Evolutionary conservation across 169 alveolate species (phyloP).

Genomic region (Cryptosporidium parvum): DNA sequence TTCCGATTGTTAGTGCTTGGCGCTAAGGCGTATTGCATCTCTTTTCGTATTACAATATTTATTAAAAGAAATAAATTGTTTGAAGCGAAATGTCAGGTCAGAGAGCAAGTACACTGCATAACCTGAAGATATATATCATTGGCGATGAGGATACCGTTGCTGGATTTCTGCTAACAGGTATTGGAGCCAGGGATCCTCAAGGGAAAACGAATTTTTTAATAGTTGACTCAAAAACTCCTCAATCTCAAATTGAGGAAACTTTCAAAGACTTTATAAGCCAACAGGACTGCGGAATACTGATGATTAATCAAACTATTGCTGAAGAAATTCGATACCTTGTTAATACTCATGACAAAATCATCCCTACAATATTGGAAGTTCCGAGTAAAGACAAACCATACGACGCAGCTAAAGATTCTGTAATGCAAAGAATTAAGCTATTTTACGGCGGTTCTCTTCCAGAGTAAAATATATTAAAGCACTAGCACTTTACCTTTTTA

Average conservation of each 20-base stretch:
- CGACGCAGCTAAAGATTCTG: conserved; percentile 87
- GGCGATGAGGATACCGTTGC: conserved; percentile 88
- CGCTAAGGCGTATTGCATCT: conserved; percentile 39
- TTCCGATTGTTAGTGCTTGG: neutral
- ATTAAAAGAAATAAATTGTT: neutral
- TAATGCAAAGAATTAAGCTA: conserved; percentile 75
- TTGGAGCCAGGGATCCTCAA: conserved; percentile 89
- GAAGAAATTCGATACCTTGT: conserved; percentile 86
- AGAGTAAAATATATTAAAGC: conserved; percentile 1
- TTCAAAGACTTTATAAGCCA: conserved; percentile 83
- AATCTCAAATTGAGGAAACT: conserved; percentile 83
- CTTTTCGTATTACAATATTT: neutral
- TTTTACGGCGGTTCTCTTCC: conserved; percentile 74
- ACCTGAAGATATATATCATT: conserved; percentile 60
- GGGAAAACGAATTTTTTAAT: conserved; percentile 86
- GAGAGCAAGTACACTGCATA: conserved; percentile 42
- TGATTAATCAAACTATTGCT: conserved; percentile 86
- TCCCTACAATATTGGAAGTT: conserved; percentile 90
- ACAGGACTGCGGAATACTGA: conserved; percentile 87
- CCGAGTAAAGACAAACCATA: conserved; percentile 90
- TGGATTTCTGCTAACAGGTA: conserved; percentile 90
- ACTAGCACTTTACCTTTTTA: neutral
- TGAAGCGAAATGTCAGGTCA: conserved; percentile 38
- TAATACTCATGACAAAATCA: conserved; percentile 84
- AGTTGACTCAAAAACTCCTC: conserved; percentile 84